Percentiles rank a stretch among this genome's conserved stretches.
Conservation (phyloP, 192 early-diverging fungal genomes). For the Podila epicladia region DNA sequence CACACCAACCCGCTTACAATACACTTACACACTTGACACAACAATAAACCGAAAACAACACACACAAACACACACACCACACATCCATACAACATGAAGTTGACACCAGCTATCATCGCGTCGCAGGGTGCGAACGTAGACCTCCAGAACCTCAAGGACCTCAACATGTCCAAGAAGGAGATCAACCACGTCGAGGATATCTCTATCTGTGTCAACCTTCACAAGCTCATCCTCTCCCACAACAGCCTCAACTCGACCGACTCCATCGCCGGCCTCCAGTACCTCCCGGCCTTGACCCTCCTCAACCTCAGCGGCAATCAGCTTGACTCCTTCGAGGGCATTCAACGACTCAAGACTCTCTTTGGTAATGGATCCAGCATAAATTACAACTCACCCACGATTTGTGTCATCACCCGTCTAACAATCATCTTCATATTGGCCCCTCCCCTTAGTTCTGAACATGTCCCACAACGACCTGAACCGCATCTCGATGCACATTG, state of each 20-base stretch:
- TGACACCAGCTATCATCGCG: conserved; percentile 59
- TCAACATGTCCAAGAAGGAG: conserved; percentile 64
- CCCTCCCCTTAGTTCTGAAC: conserved; percentile 64
- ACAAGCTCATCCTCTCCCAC: conserved; percentile 68
- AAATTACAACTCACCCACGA: background rate
- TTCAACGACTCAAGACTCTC: conserved; percentile 66
- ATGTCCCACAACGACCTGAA: conserved; percentile 73
- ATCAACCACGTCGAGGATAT: conserved; percentile 78
- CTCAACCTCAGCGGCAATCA: conserved; percentile 74
- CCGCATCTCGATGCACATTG: conserved; percentile 65
- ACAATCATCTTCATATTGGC: background rate
- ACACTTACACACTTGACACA: too few relatives aligned
- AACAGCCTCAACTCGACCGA: conserved; percentile 66
- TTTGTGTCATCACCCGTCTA: background rate
- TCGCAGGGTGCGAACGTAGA: conserved; percentile 31
- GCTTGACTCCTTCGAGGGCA: conserved; percentile 62
- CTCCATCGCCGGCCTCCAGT: conserved; percentile 60
- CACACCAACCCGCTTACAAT: too few relatives aligned
- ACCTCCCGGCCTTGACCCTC: conserved; percentile 65
- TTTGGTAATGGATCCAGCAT: conserved; percentile 55
- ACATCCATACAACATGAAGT: conserved; percentile 42
- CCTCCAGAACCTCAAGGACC: conserved; percentile 61
- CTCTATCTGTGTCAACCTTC: conserved; percentile 64
- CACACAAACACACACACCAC: too few relatives aligned
- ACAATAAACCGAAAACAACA: too few relatives aligned